phyloP scores from a whole-genome alignment of 2,329 filamentous ascomycete genomes.

The Neofusicoccum umdonicola region DNA sequence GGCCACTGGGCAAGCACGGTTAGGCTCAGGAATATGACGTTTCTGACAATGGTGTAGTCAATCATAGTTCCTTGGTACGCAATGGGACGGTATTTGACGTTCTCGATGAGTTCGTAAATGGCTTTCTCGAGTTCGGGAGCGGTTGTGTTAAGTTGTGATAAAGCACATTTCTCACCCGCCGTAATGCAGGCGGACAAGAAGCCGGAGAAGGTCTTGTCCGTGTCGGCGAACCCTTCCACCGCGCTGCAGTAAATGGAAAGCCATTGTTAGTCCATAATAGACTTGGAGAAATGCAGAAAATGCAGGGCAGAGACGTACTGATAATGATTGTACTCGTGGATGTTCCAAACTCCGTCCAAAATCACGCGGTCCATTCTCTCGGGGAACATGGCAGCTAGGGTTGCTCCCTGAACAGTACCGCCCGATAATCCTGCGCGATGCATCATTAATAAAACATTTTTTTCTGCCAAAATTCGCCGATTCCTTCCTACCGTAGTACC shows the following conservation, averaged over 20 bases:
- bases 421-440: conserved; percentile 38
- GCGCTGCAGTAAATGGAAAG: background rate
- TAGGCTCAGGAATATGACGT: background rate
- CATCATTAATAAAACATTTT: conserved; percentile 35
- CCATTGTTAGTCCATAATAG: background rate
- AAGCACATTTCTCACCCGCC: background rate
- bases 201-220: background rate
- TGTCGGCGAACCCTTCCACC: background rate
- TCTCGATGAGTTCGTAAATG: background rate
- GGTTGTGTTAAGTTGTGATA: background rate
- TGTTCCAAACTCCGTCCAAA: conserved; percentile 43
- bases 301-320: conserved; percentile 19
- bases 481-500: background rate
- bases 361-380: conserved; percentile 42
- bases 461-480: background rate
- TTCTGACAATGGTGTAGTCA: background rate
- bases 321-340: conserved; percentile 47
- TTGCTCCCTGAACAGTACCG: conserved; percentile 47
- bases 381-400: conserved; percentile 47
- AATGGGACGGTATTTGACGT: background rate
- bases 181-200: background rate
- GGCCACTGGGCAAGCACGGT: background rate
- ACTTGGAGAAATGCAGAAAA: background rate
- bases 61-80: background rate
- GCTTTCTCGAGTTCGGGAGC: background rate